Conservation (phyloP, 805 yeast species). For the Yarrowia sp. region DNA sequence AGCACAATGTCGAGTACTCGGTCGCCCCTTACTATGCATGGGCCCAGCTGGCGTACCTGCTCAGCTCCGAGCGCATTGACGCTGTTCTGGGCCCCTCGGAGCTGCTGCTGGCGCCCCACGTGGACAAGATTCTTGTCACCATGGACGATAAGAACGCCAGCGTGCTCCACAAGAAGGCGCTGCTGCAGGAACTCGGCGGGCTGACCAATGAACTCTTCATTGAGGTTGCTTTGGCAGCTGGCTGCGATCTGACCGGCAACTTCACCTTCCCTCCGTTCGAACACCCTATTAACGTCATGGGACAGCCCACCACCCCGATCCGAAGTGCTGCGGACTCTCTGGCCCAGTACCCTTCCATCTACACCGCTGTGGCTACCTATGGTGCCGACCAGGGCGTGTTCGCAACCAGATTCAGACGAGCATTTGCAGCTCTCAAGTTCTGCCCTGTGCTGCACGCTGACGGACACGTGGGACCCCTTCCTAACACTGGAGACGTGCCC, state of each 20-base stretch:
- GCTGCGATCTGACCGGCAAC: constrained; percentile 73
- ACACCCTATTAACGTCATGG: constrained; percentile 40
- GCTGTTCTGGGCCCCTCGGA: constrained; percentile 88
- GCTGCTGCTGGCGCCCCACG: constrained; percentile 61
- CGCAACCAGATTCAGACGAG: constrained; percentile 65
- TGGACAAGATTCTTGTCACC: constrained; percentile 74
- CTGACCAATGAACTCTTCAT: constrained; percentile 70
- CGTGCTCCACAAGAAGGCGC: constrained; percentile 64
- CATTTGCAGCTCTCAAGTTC: constrained; percentile 69
- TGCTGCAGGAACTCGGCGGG: constrained; percentile 62
- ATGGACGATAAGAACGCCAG: constrained; percentile 75
- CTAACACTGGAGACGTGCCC: constrained; percentile 64
- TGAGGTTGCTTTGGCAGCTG: constrained; percentile 79
- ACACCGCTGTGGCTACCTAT: constrained; percentile 46
- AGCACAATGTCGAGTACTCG: constrained; percentile 65
- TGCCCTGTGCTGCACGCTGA: constrained; percentile 74
- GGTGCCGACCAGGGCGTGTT: constrained; percentile 43
- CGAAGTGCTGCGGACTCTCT: constrained; percentile 47
- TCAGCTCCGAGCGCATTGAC: constrained; percentile 62
- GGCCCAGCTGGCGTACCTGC: constrained; percentile 77
- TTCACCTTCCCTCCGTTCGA: constrained; percentile 60
- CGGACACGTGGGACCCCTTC: constrained; percentile 71
- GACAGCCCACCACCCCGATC: constrained; percentile 42
- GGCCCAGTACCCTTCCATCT: constrained; percentile 47
- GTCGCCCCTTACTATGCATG: constrained; percentile 85